Percentiles rank a stretch among this genome's conserved stretches.
phyloP scores from a whole-genome alignment of 148 eudicot species.

The Nepenthes mirabilis region DNA sequence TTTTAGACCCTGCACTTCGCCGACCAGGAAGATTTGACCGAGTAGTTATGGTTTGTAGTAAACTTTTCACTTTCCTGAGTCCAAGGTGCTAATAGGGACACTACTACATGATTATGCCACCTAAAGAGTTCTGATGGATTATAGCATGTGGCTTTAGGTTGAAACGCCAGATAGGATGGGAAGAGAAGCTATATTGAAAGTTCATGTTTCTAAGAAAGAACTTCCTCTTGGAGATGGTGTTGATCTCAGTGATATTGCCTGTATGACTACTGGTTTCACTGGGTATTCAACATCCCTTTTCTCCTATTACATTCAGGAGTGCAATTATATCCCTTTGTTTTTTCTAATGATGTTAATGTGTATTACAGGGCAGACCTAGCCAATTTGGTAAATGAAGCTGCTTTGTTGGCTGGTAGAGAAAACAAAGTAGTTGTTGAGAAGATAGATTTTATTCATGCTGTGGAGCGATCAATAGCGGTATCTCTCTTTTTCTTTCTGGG shows the following conservation, averaged over 20 bases:
- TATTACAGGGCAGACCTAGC: constrained; percentile 94
- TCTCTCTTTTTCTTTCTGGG: not conserved
- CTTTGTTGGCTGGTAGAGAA: constrained; percentile 85
- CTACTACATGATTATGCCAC: not conserved
- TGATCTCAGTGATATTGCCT: constrained; percentile 59
- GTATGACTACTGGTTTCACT: constrained; percentile 95
- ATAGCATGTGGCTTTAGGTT: constrained; percentile 37
- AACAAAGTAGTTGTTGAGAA: constrained; percentile 73
- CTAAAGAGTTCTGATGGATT: constrained; percentile 3
- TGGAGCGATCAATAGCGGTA: constrained; percentile 94
- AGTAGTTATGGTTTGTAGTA: constrained; percentile 58
- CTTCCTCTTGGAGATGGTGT: constrained; percentile 79
- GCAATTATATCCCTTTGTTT: constrained; percentile 5
- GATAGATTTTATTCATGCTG: constrained; percentile 79
- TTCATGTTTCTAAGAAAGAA: constrained; percentile 80
- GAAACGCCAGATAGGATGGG: constrained; percentile 92
- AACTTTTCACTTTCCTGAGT: not conserved
- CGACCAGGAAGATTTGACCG: constrained; percentile 96
- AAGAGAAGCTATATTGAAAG: constrained; percentile 82
- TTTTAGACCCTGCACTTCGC: constrained; percentile 93
- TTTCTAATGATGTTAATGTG: constrained; percentile 8
- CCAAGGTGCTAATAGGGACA: not conserved
- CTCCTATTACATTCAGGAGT: not conserved
- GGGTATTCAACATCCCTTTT: constrained; percentile 36
- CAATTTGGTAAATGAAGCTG: constrained; percentile 98